phyloP scores from a whole-genome alignment of 805 yeast species.

The Brettanomyces naardenensis region DNA sequence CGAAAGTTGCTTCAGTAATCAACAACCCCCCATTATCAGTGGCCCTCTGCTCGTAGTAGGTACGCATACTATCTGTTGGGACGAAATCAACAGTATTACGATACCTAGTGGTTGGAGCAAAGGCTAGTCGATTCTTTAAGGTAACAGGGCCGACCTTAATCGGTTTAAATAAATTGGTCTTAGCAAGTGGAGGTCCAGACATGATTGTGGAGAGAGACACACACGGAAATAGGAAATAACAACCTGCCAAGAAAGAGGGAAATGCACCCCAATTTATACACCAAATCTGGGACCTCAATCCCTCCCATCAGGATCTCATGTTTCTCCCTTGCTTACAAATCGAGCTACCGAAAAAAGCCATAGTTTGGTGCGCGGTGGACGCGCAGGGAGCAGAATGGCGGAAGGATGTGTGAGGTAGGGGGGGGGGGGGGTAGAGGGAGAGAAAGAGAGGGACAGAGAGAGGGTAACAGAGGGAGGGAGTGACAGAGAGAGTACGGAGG shows the following conservation, averaged over 20 bases:
- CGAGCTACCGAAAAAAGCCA: too few relatives aligned
- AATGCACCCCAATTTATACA: neutral
- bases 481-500: neutral
- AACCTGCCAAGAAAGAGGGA: neutral
- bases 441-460: neutral
- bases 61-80: constrained; percentile 38
- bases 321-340: too few relatives aligned
- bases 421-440: neutral
- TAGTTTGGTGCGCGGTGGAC: too few relatives aligned
- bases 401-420: too few relatives aligned
- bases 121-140: constrained; percentile 34
- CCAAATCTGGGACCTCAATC: too few relatives aligned
- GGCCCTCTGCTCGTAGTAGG: constrained; percentile 53
- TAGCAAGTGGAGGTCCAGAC: constrained; percentile 5
- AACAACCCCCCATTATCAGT: constrained; percentile 48
- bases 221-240: neutral
- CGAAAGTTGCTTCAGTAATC: constrained; percentile 52
- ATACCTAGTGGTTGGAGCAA: constrained; percentile 45
- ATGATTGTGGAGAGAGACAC: too few relatives aligned
- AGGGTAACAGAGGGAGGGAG: neutral
- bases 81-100: constrained; percentile 31
- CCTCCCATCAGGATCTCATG: too few relatives aligned
- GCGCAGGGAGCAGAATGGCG: too few relatives aligned
- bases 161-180: constrained; percentile 31
- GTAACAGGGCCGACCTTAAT: constrained; percentile 32